Base-by-base conservation (phyloP, 2,329 filamentous ascomycete genomes). In the Dactylella cylindrospora region DNA sequence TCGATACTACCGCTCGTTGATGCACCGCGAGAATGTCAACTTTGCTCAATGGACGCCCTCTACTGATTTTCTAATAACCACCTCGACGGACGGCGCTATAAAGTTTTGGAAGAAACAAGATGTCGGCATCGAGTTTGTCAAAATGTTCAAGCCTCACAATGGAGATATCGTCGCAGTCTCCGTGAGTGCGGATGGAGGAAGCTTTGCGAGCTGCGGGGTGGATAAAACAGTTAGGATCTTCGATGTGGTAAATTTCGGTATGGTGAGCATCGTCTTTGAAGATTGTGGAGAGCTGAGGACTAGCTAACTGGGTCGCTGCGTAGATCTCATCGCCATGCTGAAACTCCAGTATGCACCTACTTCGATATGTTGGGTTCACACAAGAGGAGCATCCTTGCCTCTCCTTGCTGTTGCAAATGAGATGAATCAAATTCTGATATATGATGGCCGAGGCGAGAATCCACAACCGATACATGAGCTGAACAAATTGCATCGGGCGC, bases 101-200 rank as follows among this genome's bases (percentile, higher is more conserved):
- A 98, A 98, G 74, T 98, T 98, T 73, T 98, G 93, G 93, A 98
- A 98, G 76, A 98, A 98, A 76, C 81, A 87, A 66, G 84, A 83
- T 1, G 84, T 88, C 26, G 88, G 88, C 0, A 87, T 98, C 57
- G 94, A 98, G 75, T 98, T 98, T 70, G 91, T 97, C 47, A 98
- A 98, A 75, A 90, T 98, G 75, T 98, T 95, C 76, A 85, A 84
- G 70, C 90, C 93, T 5, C 94, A 98, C 74, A 79, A 81, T 54
- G 88, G 88, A 45, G 88, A 94, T 70, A 88, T 97, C 70, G 83
- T 79, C 62, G 86, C 85, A 22, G 88, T 93, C 36, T 93, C 84
- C 29, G 85, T 88, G 65, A 97, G 91, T 74, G 81, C 84, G 32
- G 93, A 98, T 73, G 93, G 93, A 0, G 81, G 90, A 69, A 95